Conservation (phyloP, 1,284 basidiomycete species). For the Ustilago hordei region DNA sequence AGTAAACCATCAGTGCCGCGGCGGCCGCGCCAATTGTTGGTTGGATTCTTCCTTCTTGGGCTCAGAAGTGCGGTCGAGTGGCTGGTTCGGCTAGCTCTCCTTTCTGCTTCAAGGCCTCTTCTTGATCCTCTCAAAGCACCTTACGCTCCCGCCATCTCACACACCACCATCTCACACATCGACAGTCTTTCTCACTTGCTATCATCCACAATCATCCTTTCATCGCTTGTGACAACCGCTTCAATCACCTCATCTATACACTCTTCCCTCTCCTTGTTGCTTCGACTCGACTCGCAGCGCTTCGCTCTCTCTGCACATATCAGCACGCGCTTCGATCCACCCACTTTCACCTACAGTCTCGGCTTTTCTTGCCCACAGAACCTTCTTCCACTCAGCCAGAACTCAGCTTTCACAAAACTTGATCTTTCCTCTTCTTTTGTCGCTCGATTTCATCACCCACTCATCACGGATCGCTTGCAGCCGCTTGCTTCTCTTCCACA, state of each 20-base stretch:
- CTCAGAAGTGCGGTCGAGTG: background rate
- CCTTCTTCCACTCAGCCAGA: background rate
- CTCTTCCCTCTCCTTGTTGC: conserved; percentile 5
- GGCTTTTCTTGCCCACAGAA: background rate
- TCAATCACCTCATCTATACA: background rate
- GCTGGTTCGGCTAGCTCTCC: background rate
- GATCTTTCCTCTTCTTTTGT: background rate
- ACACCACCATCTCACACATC: conserved; percentile 5
- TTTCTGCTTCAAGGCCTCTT: background rate
- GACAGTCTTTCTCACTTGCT: background rate
- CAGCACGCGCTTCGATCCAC: conserved; percentile 1
- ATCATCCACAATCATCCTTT: background rate
- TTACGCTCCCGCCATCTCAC: conserved; percentile 1
- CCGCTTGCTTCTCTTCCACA: background rate
- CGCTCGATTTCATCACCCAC: background rate
- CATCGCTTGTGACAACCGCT: background rate
- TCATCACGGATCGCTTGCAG: conserved; percentile 4
- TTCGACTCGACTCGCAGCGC: background rate
- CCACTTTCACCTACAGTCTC: background rate
- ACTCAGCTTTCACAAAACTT: conserved; percentile 1
- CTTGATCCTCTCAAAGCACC: background rate
- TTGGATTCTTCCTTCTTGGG: conserved; percentile 1
- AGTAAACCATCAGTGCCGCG: background rate
- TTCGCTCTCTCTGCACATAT: background rate
- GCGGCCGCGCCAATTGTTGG: background rate